Conservation (phyloP, 2,329 filamentous ascomycete genomes). For the Diaporthe ampelina region DNA sequence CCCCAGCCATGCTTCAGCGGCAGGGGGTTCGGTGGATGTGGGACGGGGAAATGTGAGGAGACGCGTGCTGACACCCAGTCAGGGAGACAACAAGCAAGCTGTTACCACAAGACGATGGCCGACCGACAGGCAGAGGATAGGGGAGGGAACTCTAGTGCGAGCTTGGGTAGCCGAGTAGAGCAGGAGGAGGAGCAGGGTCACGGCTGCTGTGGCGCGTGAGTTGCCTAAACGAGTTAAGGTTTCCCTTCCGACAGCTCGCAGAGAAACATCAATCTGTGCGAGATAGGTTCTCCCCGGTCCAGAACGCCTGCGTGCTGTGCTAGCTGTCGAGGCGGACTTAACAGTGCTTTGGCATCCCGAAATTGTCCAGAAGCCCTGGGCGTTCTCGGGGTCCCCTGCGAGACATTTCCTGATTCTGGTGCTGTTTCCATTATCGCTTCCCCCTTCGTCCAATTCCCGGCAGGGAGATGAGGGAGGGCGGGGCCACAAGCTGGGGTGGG, state of each 20-base stretch:
- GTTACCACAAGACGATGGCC: conserved; percentile 5
- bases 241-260: conserved; percentile 24
- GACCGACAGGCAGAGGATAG: conserved; percentile 14
- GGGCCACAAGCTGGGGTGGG: conserved; percentile 36
- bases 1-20: conserved; percentile 9
- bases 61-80: conserved; percentile 24
- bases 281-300: conserved; percentile 20
- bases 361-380: conserved; percentile 15
- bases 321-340: conserved; percentile 21
- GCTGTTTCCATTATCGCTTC: conserved; percentile 34
- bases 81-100: conserved; percentile 29
- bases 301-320: conserved; percentile 13
- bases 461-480: conserved; percentile 40
- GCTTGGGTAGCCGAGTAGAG: conserved; percentile 12
- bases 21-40: background rate
- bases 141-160: conserved; percentile 22
- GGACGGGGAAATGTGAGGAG: conserved; percentile 13
- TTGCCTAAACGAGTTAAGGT: conserved; percentile 33
- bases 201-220: conserved; percentile 32
- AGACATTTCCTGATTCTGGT: conserved; percentile 34
- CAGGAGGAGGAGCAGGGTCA: conserved; percentile 27
- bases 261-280: conserved; percentile 26
- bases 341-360: conserved; percentile 15
- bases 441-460: conserved; percentile 33
- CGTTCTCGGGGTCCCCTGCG: conserved; percentile 3